These are phyloP conservation scores for Hygrophorus pudorinus DNA, from an alignment of 768 basidiomycete genomes.

Conservation along the genomic window DNA sequence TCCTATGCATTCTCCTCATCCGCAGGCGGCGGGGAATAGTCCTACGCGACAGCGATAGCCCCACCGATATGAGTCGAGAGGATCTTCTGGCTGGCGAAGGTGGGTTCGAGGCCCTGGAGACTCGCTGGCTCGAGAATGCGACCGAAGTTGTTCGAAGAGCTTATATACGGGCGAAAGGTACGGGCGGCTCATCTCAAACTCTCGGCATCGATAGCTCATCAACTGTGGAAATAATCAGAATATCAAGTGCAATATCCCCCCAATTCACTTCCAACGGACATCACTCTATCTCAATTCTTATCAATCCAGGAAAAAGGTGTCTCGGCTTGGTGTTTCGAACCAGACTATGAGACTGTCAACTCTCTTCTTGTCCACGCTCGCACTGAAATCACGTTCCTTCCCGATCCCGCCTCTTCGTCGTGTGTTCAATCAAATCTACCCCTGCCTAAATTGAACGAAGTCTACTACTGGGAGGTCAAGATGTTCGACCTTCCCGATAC, in stretches of 20 bases:
- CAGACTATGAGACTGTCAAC: conserved; percentile 92
- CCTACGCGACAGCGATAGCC: conserved; percentile 81
- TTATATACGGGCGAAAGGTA: conserved; percentile 86
- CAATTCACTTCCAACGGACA: conserved; percentile 94
- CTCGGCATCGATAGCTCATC: not conserved
- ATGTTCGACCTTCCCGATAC: conserved; percentile 91
- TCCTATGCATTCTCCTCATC: conserved; percentile 81
- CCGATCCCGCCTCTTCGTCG: conserved; percentile 90
- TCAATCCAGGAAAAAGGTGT: conserved; percentile 99
- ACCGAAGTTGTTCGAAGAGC: conserved; percentile 53
- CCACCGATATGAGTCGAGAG: conserved; percentile 86
- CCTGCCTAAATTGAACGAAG: conserved; percentile 94
- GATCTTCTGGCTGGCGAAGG: conserved; percentile 88
- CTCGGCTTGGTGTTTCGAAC: conserved; percentile 98
- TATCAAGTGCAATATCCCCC: conserved; percentile 85
- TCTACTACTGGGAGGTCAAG: conserved; percentile 99
- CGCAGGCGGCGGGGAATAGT: conserved; percentile 68
- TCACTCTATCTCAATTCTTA: conserved; percentile 96
- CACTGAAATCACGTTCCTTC: conserved; percentile 96
- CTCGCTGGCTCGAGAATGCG: conserved; percentile 85
- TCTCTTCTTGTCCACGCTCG: conserved; percentile 90
- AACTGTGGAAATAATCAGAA: conserved; percentile 31
- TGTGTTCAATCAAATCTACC: conserved; percentile 96
- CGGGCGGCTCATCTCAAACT: conserved; percentile 11
- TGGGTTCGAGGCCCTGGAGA: conserved; percentile 86